Base-by-base conservation (phyloP, 495 filamentous ascomycete genomes). In the Emericellopsis terricola region DNA sequence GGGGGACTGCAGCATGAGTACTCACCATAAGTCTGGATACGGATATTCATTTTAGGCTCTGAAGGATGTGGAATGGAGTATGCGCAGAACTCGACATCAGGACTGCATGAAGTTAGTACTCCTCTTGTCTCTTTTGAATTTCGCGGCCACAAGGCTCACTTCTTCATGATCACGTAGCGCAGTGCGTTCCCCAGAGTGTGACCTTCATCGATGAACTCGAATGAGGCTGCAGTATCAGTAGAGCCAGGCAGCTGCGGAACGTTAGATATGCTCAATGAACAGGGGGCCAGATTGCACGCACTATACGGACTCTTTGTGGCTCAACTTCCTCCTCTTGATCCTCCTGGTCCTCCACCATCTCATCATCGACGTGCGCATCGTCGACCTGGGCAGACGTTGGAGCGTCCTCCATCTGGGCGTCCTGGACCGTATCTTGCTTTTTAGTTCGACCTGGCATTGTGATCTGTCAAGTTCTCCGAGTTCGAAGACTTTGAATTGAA, bases 41-140 rank as follows among this genome's bases (percentile, higher is more conserved):
- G 72, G 19, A 97, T 56, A 50, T 94, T 91, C 89, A 97, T 94
- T 57, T 91, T 86, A 9, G 73, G 57, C 49, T 97, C 89, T 13
- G 86, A 92, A 21, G 91, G 89, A 60, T 97, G 89, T 7, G 89
- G 89, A 35, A 97, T 96, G 3, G 89, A 84, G 51, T 97, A 96
- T 28, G 86, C 89, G 59, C 91, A 96, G 57, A 97, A 89, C 48
- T 97, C 89, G 21, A 97, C 89, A 28, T 81, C 70, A 21, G 89
- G 89, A 51, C 87, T 92, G 38, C 10, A n/a, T 4, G 14, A 24
- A 10, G 31, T 33, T 19, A 36, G 37, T 7, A n/a, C n/a, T n/a
- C n/a, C n/a, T n/a, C n/a, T n/a, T n/a, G n/a, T n/a, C n/a, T n/a
- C n/a, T n/a, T n/a, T n/a, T n/a, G n/a, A n/a, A n/a, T n/a, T n/a